Base-by-base conservation (phyloP, 2,329 filamentous ascomycete species). In the Calonectria leucothoes region DNA sequence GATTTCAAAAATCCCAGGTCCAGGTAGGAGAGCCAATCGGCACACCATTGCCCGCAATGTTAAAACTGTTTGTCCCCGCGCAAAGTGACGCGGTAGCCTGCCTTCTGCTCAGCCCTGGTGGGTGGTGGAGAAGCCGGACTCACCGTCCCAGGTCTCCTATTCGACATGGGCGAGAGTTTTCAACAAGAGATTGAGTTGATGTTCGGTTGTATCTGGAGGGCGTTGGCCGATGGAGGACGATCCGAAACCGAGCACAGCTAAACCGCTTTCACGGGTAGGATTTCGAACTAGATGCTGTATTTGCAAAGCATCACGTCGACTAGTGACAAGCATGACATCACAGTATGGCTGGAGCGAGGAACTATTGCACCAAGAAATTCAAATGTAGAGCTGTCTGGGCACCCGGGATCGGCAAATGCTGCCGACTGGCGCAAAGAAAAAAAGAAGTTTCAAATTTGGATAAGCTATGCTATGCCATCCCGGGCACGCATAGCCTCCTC, bases 121-220 rank as follows among this genome's bases (percentile, higher is more conserved):
- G 74, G 80, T 2, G 81, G 80, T 0, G 76, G 79, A 5, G 69
- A 79, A 25, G 82, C 86, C 57, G 85, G 85, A 0, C 85, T 86
- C 75, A 81, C 84, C 1, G 75, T 86, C 42, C 81, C 29, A 1
- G 80, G 85, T 31, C 91, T 88, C 75, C 83, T 82, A 2, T 83
- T 89, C 0, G 85, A 86, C 14, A 79, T 80, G 77, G 76, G 74
- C 14, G 72, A 76, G 15, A 78, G 80, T 1, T 66, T 66, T 81
- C 42, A 64, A 64, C 2, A 71, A 48, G 52, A 79, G 78, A 0
- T 67, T 77, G 33, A 79, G 80, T 12, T 80, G 80, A 48, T 80
- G 81, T 72, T 78, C 77, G 7, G 61, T 81, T 25, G 78, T 77
- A 0, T 77, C 71, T 0, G 76, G 77, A 1, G 79, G 81, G 52